phyloP scores from a whole-genome alignment of 106 monocot genomes.

The Dioscorea zingiberensis region DNA sequence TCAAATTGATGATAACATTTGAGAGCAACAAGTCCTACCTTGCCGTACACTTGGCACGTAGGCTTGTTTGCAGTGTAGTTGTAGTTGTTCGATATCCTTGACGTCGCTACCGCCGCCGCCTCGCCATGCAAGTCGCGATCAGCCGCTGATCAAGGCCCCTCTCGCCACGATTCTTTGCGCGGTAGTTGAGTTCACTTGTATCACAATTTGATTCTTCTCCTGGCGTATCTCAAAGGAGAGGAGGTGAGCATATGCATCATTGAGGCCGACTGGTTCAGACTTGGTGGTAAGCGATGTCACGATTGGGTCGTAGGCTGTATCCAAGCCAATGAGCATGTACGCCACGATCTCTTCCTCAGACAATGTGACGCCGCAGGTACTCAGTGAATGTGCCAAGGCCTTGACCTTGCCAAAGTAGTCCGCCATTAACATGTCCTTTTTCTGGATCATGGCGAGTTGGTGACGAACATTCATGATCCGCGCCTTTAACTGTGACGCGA shows the following conservation, averaged over 20 bases:
- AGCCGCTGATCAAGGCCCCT: too few relatives aligned
- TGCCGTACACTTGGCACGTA: not conserved
- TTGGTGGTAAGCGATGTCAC: not conserved
- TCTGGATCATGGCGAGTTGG: not conserved
- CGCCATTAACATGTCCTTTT: not conserved
- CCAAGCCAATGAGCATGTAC: not conserved
- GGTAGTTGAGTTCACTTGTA: not conserved
- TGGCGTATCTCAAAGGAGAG: not conserved
- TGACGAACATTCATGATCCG: not conserved
- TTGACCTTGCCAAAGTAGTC: not conserved
- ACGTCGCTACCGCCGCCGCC: not conserved
- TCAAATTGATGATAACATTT: not conserved
- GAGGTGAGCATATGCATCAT: not conserved
- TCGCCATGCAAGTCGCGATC: too few relatives aligned
- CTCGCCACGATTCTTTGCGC: not conserved
- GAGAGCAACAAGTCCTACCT: not conserved
- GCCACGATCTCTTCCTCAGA: not conserved
- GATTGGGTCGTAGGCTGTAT: not conserved
- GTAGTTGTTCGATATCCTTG: too few relatives aligned
- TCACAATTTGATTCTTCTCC: not conserved
- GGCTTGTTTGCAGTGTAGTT: too few relatives aligned
- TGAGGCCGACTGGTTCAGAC: not conserved
- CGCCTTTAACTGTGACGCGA: not conserved
- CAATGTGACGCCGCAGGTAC: not conserved
- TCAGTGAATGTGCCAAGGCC: not conserved